phyloP scores from a whole-genome alignment of 257 asterid genomes.

The Penstemon eatonii region DNA sequence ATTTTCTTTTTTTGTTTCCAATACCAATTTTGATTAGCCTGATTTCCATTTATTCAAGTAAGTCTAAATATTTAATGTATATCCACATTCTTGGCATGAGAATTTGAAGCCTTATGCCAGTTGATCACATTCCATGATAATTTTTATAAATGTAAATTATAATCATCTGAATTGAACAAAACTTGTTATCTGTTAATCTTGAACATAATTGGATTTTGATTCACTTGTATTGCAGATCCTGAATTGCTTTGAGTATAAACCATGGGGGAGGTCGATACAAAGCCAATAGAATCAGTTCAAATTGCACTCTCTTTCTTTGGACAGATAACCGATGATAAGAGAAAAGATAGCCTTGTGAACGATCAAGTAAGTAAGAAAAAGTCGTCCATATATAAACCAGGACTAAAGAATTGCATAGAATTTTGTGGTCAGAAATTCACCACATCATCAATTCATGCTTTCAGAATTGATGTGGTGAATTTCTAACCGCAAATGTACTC shows the following conservation, averaged over 20 bases:
- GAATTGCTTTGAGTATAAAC: not conserved
- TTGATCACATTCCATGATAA: too few relatives aligned
- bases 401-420: too few relatives aligned
- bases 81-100: not conserved
- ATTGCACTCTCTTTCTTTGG: slow-evolving; percentile 65
- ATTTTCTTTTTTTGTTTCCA: slow-evolving; percentile 21
- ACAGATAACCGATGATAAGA: slow-evolving; percentile 35
- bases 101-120: not conserved
- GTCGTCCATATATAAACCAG: not conserved
- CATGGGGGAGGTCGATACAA: slow-evolving; percentile 73
- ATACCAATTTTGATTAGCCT: not conserved
- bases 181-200: not conserved
- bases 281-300: slow-evolving; percentile 61
- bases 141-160: not conserved
- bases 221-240: not conserved
- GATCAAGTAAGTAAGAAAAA: slow-evolving; percentile 33
- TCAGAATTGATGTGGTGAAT: too few relatives aligned
- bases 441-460: too few relatives aligned
- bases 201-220: not conserved
- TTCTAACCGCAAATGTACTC: too few relatives aligned
- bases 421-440: too few relatives aligned
- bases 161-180: not conserved
- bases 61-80: slow-evolving; percentile 3
- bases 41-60: slow-evolving; percentile 15
- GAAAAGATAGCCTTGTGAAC: slow-evolving; percentile 30